These are phyloP conservation scores for Stemphylium lycopersici DNA, from an alignment of 2,329 filamentous ascomycete species.

Conservation along the genomic window DNA sequence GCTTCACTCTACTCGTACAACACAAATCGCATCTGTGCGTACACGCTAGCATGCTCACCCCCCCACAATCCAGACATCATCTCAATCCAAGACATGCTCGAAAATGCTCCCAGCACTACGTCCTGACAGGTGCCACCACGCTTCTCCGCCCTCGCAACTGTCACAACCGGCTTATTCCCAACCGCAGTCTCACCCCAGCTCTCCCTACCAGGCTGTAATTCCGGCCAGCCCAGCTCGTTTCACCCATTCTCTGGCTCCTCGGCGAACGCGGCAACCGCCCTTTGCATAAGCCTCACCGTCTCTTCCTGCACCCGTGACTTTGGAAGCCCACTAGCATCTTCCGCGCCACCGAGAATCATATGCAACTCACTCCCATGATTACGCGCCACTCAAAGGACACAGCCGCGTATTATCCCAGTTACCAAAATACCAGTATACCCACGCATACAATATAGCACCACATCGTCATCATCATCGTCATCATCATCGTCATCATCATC, in stretches of 20 bases:
- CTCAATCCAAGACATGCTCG: conserved; percentile 4
- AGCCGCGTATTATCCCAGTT: conserved; percentile 28
- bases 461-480: too few species aligned
- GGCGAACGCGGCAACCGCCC: conserved; percentile 26
- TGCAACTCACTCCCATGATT: conserved; percentile 34
- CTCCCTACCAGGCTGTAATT: conserved; percentile 11
- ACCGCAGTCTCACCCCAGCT: conserved; percentile 22
- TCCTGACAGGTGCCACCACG: conserved; percentile 13
- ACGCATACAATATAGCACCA: conserved; percentile 31
- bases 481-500: too few species aligned
- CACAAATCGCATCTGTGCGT: too few species aligned
- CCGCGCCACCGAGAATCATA: conserved; percentile 30
- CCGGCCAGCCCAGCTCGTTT: conserved; percentile 20
- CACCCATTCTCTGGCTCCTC: conserved; percentile 24
- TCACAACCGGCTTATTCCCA: conserved; percentile 5
- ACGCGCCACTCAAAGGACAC: conserved; percentile 28
- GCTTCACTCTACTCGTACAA: too few species aligned
- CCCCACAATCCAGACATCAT: too few species aligned
- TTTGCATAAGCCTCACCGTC: conserved; percentile 21
- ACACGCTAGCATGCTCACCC: too few species aligned
- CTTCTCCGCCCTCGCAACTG: conserved; percentile 16
- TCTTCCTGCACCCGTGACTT: conserved; percentile 17
- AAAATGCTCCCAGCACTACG: conserved; percentile 15
- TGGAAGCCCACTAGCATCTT: conserved; percentile 21
- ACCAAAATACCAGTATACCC: conserved; percentile 29